These are phyloP conservation scores for Phytophthora cryptogea DNA, from an alignment of 352 stramenopile genomes.

Conservation along the genomic window DNA sequence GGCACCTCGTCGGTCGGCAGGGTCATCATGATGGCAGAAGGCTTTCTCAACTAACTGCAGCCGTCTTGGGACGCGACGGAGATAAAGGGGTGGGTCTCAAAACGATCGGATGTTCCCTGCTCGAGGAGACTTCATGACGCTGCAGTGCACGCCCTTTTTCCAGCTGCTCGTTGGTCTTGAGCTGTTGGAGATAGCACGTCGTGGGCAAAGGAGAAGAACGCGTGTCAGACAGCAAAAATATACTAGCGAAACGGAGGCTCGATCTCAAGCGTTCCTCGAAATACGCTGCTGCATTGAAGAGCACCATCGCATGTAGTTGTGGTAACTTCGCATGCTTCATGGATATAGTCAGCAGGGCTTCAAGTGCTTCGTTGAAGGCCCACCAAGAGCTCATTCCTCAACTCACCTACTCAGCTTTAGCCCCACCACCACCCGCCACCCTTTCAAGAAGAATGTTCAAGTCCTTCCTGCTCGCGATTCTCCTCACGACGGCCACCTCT, in stretches of 20 bases:
- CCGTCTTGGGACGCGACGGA: too few relatives aligned
- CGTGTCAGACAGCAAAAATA: conserved; percentile 2
- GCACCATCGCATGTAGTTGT: conserved; percentile 5
- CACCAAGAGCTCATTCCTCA: conserved; percentile 17
- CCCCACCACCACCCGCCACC: not conserved
- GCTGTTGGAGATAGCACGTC: not conserved
- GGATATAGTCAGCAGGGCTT: conserved; percentile 21
- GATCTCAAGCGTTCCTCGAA: not conserved
- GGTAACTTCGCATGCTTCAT: conserved; percentile 15
- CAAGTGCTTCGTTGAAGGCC: not conserved
- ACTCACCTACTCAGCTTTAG: conserved; percentile 17
- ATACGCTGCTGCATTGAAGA: not conserved
- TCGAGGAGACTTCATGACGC: too few relatives aligned
- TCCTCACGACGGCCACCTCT: conserved; percentile 22
- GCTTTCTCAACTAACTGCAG: too few relatives aligned
- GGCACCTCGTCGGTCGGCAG: conserved; percentile 34
- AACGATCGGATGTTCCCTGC: too few relatives aligned
- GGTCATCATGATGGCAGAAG: conserved; percentile 31
- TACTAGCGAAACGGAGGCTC: not conserved
- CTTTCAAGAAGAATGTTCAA: conserved; percentile 26
- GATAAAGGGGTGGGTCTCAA: too few relatives aligned
- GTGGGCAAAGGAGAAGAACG: not conserved
- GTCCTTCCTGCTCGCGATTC: conserved; percentile 34
- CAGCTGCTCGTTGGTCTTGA: too few relatives aligned
- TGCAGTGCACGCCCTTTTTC: too few relatives aligned